A percentile compares a stretch with the other conserved stretches of the same genome.
phyloP scores from a whole-genome alignment of 768 basidiomycete species.

The Psilocybe cubensis region DNA sequence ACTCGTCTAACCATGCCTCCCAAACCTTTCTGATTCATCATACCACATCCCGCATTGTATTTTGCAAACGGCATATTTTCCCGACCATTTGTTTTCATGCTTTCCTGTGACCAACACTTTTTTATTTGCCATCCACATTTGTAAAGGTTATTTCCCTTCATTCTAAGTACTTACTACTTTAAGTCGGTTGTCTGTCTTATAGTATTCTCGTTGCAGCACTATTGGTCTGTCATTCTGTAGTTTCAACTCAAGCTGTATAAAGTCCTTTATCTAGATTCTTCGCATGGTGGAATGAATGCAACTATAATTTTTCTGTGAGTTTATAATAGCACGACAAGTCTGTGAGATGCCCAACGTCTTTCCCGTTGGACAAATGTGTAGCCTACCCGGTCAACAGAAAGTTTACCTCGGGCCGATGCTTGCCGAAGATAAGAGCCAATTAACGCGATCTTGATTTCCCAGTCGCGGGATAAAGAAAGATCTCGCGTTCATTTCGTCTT shows the following conservation, averaged over 20 bases:
- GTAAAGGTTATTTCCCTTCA: slow-evolving; percentile 57
- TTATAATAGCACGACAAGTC: neutral
- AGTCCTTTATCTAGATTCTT: slow-evolving; percentile 47
- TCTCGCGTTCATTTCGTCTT: neutral
- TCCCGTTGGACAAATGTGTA: neutral
- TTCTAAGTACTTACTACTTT: slow-evolving; percentile 48
- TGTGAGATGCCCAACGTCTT: neutral
- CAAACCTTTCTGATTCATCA: slow-evolving; percentile 38
- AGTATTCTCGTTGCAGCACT: slow-evolving; percentile 62
- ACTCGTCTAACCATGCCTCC: slow-evolving; percentile 40
- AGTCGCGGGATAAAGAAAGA: slow-evolving; percentile 1
- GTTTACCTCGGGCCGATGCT: slow-evolving; percentile 13
- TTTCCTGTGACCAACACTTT: slow-evolving; percentile 47
- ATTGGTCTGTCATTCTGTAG: slow-evolving; percentile 75
- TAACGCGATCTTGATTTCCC: slow-evolving; percentile 9
- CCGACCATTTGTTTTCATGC: slow-evolving; percentile 56
- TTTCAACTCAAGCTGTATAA: slow-evolving; percentile 60
- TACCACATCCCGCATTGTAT: slow-evolving; percentile 63
- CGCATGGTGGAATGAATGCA: slow-evolving; percentile 18
- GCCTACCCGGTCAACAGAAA: slow-evolving; percentile 64
- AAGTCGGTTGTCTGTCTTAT: slow-evolving; percentile 71
- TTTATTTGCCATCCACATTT: slow-evolving; percentile 53
- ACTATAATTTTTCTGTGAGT: slow-evolving; percentile 2
- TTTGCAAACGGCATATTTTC: slow-evolving; percentile 66
- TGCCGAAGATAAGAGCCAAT: slow-evolving; percentile 12